A percentile compares a stretch with the other conserved stretches of the same genome.
Evolutionary conservation across 139 green algal species (phyloP).

Genomic region (Dunaliella primolecta): DNA sequence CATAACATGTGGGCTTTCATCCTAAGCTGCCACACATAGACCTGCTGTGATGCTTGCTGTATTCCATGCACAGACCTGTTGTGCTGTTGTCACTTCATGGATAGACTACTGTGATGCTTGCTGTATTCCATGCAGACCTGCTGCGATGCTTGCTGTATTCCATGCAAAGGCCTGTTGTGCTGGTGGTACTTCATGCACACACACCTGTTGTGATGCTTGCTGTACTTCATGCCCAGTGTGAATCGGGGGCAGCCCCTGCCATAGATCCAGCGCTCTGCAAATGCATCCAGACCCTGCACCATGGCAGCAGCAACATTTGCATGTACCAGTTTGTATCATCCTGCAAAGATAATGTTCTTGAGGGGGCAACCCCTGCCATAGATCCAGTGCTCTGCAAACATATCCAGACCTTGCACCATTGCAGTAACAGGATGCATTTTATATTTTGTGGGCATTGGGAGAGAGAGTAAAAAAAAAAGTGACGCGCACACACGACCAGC

Average conservation of each 20-base stretch:
- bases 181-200: no score
- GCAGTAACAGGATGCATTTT: no score
- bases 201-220: neutral
- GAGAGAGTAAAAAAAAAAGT: no score
- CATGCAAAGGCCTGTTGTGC: no score
- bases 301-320: no score
- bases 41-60: neutral
- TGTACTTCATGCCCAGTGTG: neutral
- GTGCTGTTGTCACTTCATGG: no score
- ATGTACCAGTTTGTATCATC: no score
- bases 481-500: no score
- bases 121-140: neutral
- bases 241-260: conserved; percentile 28
- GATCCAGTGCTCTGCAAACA: conserved; percentile 39
- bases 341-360: no score
- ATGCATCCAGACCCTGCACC: conserved; percentile 34
- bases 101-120: neutral
- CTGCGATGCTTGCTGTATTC: neutral
- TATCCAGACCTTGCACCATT: conserved; percentile 34
- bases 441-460: no score
- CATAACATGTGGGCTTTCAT: no score
- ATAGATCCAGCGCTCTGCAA: conserved; percentile 43
- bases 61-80: neutral
- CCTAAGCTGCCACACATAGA: no score
- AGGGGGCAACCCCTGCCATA: conserved; percentile 31